Base-by-base conservation (phyloP, 345 rosid species). In the Geranium rotundifolium region DNA sequence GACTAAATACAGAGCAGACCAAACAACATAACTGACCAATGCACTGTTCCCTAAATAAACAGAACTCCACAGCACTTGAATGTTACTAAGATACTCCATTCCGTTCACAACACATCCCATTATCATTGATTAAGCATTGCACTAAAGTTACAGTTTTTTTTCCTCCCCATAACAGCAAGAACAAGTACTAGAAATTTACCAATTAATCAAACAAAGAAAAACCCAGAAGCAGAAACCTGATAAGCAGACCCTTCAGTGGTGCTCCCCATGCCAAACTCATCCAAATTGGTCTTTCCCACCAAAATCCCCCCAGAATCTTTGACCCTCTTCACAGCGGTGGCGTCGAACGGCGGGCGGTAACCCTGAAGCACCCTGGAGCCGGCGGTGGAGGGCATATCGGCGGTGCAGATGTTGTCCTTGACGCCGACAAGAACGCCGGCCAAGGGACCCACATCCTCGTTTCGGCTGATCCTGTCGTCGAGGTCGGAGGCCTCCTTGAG, bases 231-330 rank as follows among this genome's bases (percentile, higher is more conserved):
- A n/a, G 56, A 17, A 70, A 91, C 97, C 95, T 91, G 83, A 74
- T 75, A 91, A 17, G 85, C 89, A 63, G 98, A 91, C 61, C 79
- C 82, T 79, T 91, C 95, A 30, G 97, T 91, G 13, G 91, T 79
- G 67, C 95, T 88, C 17, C 96, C 96, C 97, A 88, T 91, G 14
- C 97, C 97, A 52, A 91, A 91, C 71, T 91, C 96, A 75, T 88
- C 97, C 82, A 91, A 61, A 77, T 91, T 91, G 37, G 97, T 86
- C 81, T 91, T 91, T 2, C 97, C 97, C 50, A 86, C 79, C 52
- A 91, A 83, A 75, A 88, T 84, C 39, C 82, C 96, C 17, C 91
- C 96, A 61, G 70, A 59, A 17, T 82, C 89, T 76, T 80, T 86
- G 60, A 86, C 55, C 73, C 78, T 80, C 77, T 73, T 83, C 46